Conservation (phyloP, 495 filamentous ascomycete species). For the Aspergillus ellipticus region DNA sequence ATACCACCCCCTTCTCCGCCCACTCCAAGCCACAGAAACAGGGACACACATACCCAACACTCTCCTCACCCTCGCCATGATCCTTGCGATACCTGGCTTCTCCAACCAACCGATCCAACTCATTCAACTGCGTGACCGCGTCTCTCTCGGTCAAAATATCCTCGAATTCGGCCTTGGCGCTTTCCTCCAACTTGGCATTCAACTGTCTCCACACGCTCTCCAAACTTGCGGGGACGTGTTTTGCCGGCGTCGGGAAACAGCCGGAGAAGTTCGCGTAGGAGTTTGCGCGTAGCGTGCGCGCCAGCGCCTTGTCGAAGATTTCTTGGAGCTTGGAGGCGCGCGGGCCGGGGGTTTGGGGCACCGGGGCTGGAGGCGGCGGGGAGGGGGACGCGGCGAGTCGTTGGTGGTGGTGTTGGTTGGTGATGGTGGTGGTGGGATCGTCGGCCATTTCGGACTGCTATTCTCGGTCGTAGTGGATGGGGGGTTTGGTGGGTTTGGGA, state of each 20-base stretch:
- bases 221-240: constrained; percentile 62
- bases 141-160: constrained; percentile 64
- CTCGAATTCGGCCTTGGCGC: constrained; percentile 70
- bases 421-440: constrained; percentile 9
- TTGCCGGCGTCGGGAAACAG: constrained; percentile 84
- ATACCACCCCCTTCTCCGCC: no score
- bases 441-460: constrained; percentile 5
- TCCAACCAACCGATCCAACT: constrained; percentile 69
- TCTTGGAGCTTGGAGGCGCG: constrained; percentile 69
- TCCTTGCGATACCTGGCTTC: constrained; percentile 64
- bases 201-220: constrained; percentile 66
- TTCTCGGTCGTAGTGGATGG: neutral
- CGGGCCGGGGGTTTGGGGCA: constrained; percentile 62
- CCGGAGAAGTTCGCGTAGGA: constrained; percentile 73
- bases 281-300: constrained; percentile 67
- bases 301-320: constrained; percentile 65
- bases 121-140: constrained; percentile 74
- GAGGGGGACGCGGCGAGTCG: constrained; percentile 35
- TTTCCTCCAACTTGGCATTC: constrained; percentile 59
- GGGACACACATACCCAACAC: constrained; percentile 37
- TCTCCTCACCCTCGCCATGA: constrained; percentile 23
- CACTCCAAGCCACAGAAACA: no score
- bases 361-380: constrained; percentile 55
- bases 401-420: constrained; percentile 13
- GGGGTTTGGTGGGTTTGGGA: neutral